These are phyloP conservation scores for Neonectria hederae DNA, from an alignment of 2,329 filamentous ascomycete species.

Conservation along the genomic window DNA sequence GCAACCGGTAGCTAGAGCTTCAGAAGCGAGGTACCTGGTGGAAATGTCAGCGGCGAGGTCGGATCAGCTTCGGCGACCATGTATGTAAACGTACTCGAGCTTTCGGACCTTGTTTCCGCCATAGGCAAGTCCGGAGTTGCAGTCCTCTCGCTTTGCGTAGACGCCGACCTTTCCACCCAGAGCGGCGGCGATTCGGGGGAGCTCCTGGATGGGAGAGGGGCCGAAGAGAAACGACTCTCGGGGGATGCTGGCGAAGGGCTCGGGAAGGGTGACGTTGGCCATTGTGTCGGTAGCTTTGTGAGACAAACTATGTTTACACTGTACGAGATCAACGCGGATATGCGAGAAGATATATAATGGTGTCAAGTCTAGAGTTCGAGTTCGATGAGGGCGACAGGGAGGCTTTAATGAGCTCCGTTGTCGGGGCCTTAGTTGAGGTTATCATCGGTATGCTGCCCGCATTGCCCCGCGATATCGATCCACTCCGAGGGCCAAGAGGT, in stretches of 20 bases:
- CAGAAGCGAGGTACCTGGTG: slow-evolving; percentile 69
- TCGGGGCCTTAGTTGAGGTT: slow-evolving; percentile 16
- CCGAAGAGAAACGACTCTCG: slow-evolving; percentile 70
- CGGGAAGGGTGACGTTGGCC: slow-evolving; percentile 59
- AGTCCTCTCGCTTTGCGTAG: slow-evolving; percentile 78
- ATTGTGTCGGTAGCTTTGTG: slow-evolving; percentile 31
- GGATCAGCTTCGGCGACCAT: no score
- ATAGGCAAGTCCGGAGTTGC: slow-evolving; percentile 72
- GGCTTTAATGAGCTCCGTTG: slow-evolving; percentile 19
- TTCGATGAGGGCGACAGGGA: not conserved
- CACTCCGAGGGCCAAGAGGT: slow-evolving; percentile 9
- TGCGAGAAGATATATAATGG: not conserved
- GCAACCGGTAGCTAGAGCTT: slow-evolving; percentile 65
- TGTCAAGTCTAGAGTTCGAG: not conserved
- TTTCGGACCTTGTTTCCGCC: slow-evolving; percentile 77
- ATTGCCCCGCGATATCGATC: slow-evolving; percentile 18
- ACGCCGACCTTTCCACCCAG: slow-evolving; percentile 69
- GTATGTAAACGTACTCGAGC: slow-evolving; percentile 59
- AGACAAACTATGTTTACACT: not conserved
- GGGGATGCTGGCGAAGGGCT: slow-evolving; percentile 71
- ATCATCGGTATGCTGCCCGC: slow-evolving; percentile 14
- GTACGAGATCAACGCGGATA: not conserved
- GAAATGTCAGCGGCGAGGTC: not conserved
- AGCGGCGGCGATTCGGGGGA: slow-evolving; percentile 70
- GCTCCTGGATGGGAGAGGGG: slow-evolving; percentile 73